phyloP scores from a whole-genome alignment of 306 rosid genomes.

The Trichosanthes truncata region DNA sequence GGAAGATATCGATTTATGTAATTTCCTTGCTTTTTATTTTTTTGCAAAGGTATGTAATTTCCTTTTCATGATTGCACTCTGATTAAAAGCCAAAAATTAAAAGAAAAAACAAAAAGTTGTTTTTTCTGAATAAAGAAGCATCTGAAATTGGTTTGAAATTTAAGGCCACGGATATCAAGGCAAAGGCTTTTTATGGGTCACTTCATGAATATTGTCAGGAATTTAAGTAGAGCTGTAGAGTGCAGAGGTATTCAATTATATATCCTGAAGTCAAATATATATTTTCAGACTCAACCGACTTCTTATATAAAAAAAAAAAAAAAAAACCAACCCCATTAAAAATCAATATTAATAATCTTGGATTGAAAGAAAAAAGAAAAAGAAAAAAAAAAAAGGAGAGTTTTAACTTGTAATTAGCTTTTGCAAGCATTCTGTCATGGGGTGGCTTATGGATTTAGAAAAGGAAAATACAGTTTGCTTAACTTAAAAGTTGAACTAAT shows the following conservation, averaged over 20 bases:
- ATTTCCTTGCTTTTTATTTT: not conserved
- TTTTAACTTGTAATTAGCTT: not conserved
- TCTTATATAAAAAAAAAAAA: not conserved
- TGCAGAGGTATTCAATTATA: not conserved
- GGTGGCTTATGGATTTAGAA: not conserved
- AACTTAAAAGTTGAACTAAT: not conserved
- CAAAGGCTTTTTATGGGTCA: not conserved
- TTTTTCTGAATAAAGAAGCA: not conserved
- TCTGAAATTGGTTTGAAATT: constrained; percentile 4
- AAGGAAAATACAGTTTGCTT: not conserved
- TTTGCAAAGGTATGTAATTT: not conserved
- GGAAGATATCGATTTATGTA: not conserved
- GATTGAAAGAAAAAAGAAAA: no score
- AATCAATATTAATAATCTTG: not conserved
- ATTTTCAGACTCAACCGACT: not conserved
- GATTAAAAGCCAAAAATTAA: not conserved
- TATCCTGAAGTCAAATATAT: not conserved
- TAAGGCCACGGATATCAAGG: not conserved
- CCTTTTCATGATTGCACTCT: not conserved
- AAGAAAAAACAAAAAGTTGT: constrained; percentile 1
- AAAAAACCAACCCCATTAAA: not conserved
- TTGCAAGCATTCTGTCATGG: not conserved
- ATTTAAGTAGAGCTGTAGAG: not conserved
- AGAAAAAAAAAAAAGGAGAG: no score
- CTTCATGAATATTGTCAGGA: constrained; percentile 6